A percentile compares a stretch with the other conserved stretches of the same genome.
These are phyloP conservation scores for Hirsutella rhossiliensis DNA, from an alignment of 2,329 filamentous ascomycete species.

Conservation along the genomic window DNA sequence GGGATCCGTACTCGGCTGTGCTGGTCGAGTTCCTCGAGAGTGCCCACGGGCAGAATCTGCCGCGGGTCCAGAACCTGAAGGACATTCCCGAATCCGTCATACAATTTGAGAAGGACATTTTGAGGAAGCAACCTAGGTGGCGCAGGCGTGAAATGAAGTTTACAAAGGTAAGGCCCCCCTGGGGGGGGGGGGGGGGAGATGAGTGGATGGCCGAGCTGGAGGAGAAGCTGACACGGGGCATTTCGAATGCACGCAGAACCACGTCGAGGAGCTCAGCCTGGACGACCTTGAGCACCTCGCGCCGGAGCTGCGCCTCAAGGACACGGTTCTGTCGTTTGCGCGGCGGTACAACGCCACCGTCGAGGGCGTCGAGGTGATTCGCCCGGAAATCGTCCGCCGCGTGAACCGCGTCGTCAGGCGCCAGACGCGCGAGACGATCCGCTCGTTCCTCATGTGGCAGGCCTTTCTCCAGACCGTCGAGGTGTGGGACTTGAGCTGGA, in stretches of 20 bases:
- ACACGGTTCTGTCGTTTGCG: neutral
- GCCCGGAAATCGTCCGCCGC: conserved; percentile 1
- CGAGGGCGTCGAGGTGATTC: conserved; percentile 3
- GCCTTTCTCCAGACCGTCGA: conserved; percentile 7
- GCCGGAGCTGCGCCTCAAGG: neutral
- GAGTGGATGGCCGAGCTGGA: too few relatives aligned
- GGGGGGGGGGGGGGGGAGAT: too few relatives aligned
- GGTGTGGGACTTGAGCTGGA: conserved; percentile 4
- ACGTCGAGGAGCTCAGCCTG: neutral
- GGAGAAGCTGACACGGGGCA: neutral
- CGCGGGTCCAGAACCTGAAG: neutral
- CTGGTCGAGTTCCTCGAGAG: neutral
- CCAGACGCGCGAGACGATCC: conserved; percentile 1
- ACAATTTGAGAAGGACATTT: neutral
- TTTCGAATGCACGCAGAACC: neutral
- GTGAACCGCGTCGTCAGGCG: neutral
- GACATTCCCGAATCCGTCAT: neutral
- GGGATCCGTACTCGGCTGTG: neutral
- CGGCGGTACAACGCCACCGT: neutral
- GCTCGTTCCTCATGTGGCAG: conserved; percentile 8
- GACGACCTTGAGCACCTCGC: neutral
- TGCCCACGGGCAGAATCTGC: neutral
- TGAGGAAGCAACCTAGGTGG: neutral
- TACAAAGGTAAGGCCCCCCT: neutral
- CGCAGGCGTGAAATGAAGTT: neutral